Conservation (phyloP, 2,329 filamentous ascomycete genomes). For the Aureobasidium musti region DNA sequence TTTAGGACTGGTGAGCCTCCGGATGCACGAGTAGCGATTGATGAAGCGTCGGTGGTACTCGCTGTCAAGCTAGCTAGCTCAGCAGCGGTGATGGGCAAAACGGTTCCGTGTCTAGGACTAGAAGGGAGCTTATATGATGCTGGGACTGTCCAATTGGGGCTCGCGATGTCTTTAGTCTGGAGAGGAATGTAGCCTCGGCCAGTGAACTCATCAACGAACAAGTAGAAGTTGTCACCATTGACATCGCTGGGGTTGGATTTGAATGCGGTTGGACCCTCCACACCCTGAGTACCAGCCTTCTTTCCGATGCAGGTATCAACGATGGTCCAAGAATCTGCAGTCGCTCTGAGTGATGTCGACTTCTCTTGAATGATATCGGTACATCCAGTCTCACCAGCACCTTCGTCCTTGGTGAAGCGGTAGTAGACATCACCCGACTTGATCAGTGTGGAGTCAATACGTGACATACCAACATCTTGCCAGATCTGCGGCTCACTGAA, state of each 20-base stretch:
- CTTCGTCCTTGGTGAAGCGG: constrained; percentile 60
- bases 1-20: constrained; percentile 28
- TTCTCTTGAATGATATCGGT: constrained; percentile 58
- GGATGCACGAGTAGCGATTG: not conserved
- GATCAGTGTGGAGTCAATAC: constrained; percentile 58
- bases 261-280: constrained; percentile 58
- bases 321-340: constrained; percentile 49
- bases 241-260: constrained; percentile 54
- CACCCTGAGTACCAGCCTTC: constrained; percentile 52
- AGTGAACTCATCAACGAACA: constrained; percentile 58
- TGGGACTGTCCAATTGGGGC: constrained; percentile 54
- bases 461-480: constrained; percentile 55
- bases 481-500: constrained; percentile 53
- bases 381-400: constrained; percentile 53
- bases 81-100: constrained; percentile 54
- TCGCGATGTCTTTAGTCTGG: constrained; percentile 53
- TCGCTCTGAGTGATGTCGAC: constrained; percentile 47
- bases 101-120: constrained; percentile 58
- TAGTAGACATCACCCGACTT: constrained; percentile 49
- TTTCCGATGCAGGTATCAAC: constrained; percentile 54
- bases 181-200: constrained; percentile 57
- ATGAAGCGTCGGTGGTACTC: not conserved
- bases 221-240: constrained; percentile 57
- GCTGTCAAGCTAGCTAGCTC: constrained; percentile 46
- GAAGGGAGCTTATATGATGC: constrained; percentile 50